Conservation (phyloP, 148 eudicot species). For the Heliamphora exappendiculata region DNA sequence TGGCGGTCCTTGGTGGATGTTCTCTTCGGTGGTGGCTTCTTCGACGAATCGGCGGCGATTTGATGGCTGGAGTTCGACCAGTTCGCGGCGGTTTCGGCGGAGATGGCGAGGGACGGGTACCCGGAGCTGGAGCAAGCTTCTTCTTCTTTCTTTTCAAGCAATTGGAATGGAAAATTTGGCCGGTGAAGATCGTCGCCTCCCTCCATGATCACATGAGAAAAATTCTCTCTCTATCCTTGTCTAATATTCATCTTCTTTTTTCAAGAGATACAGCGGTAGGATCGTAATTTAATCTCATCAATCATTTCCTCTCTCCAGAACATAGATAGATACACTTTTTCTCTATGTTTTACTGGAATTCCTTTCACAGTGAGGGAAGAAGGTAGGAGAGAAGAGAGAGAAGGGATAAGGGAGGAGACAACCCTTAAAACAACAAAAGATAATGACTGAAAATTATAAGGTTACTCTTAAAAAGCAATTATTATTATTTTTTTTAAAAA, state of each 20-base stretch:
- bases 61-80: slow-evolving; percentile 12
- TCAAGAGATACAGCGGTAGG: slow-evolving; percentile 8
- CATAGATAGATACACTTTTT: not conserved
- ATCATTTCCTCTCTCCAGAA: slow-evolving; percentile 9
- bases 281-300: slow-evolving; percentile 15
- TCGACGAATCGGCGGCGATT: slow-evolving; percentile 20
- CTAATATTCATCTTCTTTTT: not conserved
- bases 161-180: slow-evolving; percentile 78
- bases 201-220: slow-evolving; percentile 40
- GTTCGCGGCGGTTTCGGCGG: slow-evolving; percentile 18
- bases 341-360: slow-evolving; percentile 11
- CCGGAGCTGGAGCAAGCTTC: slow-evolving; percentile 48
- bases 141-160: slow-evolving; percentile 73
- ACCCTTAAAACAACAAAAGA: slow-evolving; percentile 58
- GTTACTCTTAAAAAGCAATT: slow-evolving; percentile 54
- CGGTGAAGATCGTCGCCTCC: slow-evolving; percentile 59
- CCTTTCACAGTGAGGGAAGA: slow-evolving; percentile 18
- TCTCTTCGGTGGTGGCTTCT: slow-evolving; percentile 67
- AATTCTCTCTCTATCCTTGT: not conserved
- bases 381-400: slow-evolving; percentile 19
- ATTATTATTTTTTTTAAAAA: slow-evolving; percentile 3
- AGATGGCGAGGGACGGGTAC: slow-evolving; percentile 45
- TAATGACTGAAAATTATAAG: slow-evolving; percentile 89
- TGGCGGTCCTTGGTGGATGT: slow-evolving; percentile 87
- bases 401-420: slow-evolving; percentile 38